A percentile compares a stretch with the other conserved stretches of the same genome.
Evolutionary conservation across 2,329 filamentous ascomycete genomes (phyloP).

Genomic region (Diplodia corticola): DNA sequence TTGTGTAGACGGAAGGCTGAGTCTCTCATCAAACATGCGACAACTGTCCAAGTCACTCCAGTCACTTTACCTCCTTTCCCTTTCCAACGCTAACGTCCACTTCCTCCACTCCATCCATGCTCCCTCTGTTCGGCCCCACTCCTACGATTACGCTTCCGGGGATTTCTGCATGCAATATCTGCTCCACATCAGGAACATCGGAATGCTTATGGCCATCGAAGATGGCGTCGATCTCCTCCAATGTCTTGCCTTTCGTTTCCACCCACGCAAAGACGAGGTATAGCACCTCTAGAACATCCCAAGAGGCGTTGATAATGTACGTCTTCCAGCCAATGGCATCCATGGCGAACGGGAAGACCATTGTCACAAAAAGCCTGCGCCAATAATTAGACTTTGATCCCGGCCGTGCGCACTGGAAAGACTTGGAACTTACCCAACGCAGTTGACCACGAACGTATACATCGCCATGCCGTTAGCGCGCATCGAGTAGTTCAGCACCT

Average conservation of each 20-base stretch:
- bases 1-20: not conserved
- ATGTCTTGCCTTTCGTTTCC: conserved; percentile 34
- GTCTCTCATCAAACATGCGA: not conserved
- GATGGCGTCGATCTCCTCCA: conserved; percentile 33
- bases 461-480: conserved; percentile 49
- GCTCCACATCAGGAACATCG: conserved; percentile 21
- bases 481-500: conserved; percentile 53
- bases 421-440: not conserved
- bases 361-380: not conserved
- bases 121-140: not conserved
- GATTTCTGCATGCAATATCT: not conserved
- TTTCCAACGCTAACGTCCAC: not conserved
- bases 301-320: conserved; percentile 35
- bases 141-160: conserved; percentile 1
- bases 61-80: conserved; percentile 4
- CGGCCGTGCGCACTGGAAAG: no score
- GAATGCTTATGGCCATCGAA: conserved; percentile 29
- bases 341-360: conserved; percentile 22
- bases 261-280: conserved; percentile 33
- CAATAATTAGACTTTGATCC: not conserved
- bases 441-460: conserved; percentile 9
- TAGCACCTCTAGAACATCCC: conserved; percentile 32
- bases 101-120: not conserved
- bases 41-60: not conserved
- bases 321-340: conserved; percentile 33